Conservation (phyloP, 345 rosid genomes). For the Anastatica hierochuntica region DNA sequence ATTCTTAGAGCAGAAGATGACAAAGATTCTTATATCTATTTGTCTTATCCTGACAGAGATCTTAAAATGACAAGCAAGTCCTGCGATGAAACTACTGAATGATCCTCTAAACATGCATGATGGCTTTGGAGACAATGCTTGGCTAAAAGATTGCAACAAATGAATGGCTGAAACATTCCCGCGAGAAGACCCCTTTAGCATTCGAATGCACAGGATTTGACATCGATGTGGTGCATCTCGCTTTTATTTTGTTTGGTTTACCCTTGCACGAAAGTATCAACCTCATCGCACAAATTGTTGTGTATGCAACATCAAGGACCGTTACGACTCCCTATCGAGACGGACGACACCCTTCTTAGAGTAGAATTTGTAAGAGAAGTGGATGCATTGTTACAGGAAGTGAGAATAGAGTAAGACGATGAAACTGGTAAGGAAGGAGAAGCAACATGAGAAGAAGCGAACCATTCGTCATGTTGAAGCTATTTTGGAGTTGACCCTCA, state of each 20-base stretch:
- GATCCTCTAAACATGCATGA: constrained; percentile 80
- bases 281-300: not conserved
- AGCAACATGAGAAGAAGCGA: constrained; percentile 77
- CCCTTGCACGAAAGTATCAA: not conserved
- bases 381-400: too few relatives aligned
- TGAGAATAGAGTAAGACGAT: too few relatives aligned
- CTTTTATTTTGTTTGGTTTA: not conserved
- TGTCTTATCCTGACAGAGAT: constrained; percentile 39
- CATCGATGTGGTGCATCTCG: constrained; percentile 49
- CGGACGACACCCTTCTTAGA: too few relatives aligned
- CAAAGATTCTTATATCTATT: constrained; percentile 8
- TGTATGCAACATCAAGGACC: constrained; percentile 51
- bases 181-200: constrained; percentile 81
- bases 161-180: constrained; percentile 67
- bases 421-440: constrained; percentile 14
- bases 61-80: constrained; percentile 69
- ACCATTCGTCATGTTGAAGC: constrained; percentile 65
- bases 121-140: constrained; percentile 61
- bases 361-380: too few relatives aligned
- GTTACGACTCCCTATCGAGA: too few relatives aligned
- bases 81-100: constrained; percentile 83
- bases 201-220: constrained; percentile 77
- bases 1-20: too few relatives aligned
- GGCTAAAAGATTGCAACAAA: constrained; percentile 79
- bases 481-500: constrained; percentile 60